Percentiles rank a stretch among this genome's conserved stretches.
Conservation (phyloP, 768 basidiomycete species). For the Cystobasidium tubakii region DNA sequence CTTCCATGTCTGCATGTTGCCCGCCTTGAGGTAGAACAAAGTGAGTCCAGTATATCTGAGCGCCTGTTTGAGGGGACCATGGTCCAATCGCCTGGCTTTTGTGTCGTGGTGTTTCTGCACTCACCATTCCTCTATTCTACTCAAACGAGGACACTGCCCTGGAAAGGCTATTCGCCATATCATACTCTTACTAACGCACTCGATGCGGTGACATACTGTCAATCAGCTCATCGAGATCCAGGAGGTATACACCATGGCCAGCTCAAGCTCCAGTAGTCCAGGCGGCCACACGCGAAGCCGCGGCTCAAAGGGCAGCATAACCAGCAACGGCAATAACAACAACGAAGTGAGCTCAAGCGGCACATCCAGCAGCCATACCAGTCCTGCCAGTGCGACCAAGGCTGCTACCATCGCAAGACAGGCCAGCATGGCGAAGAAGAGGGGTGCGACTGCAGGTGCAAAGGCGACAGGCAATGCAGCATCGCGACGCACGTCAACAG, state of each 20-base stretch:
- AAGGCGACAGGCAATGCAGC: neutral
- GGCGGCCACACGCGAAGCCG: neutral
- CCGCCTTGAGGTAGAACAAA: no score
- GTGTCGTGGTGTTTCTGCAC: no score
- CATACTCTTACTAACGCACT: neutral
- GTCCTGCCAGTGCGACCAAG: neutral
- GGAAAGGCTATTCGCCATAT: neutral
- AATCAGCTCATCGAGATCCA: neutral
- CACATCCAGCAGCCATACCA: neutral
- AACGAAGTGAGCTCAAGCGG: neutral
- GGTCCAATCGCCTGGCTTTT: no score
- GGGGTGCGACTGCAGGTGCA: neutral
- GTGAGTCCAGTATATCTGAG: no score
- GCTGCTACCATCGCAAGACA: neutral
- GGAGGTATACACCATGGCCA: neutral
- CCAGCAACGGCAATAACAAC: neutral
- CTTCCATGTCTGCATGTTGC: no score
- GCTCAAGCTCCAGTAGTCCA: no score
- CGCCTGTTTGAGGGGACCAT: no score
- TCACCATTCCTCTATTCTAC: neutral
- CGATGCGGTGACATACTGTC: neutral
- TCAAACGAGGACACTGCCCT: neutral
- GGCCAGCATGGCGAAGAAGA: neutral
- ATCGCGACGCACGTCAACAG: neutral
- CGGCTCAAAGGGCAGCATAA: neutral